A percentile compares a stretch with the other conserved stretches of the same genome.
These are phyloP conservation scores for Nakazawaea sp. DNA, from an alignment of 805 yeast genomes.

Conservation along the genomic window DNA sequence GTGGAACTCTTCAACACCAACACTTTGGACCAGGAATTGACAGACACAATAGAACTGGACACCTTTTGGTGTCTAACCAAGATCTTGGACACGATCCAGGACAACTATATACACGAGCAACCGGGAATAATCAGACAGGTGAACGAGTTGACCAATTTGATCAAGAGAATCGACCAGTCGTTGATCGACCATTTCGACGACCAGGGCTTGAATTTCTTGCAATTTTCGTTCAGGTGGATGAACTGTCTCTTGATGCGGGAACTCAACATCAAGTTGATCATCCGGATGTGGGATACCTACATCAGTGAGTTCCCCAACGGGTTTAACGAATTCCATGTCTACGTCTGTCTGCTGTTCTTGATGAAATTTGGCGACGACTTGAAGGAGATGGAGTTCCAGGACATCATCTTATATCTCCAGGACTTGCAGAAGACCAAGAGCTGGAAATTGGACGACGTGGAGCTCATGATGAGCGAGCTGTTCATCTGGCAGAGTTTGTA, in stretches of 20 bases:
- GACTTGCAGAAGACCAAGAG: slow-evolving; percentile 70
- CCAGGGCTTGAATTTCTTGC: slow-evolving; percentile 91
- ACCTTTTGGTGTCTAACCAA: slow-evolving; percentile 95
- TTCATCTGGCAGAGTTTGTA: slow-evolving; percentile 93
- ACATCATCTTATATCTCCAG: slow-evolving; percentile 84
- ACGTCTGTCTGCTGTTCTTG: slow-evolving; percentile 95
- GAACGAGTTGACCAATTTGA: slow-evolving; percentile 66
- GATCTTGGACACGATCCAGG: slow-evolving; percentile 89
- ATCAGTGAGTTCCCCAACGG: slow-evolving; percentile 69
- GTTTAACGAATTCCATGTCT: slow-evolving; percentile 88
- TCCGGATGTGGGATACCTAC: slow-evolving; percentile 98
- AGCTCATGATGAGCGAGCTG: slow-evolving; percentile 89
- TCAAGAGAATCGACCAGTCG: slow-evolving; percentile 70
- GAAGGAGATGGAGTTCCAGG: slow-evolving; percentile 88
- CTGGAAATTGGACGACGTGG: slow-evolving; percentile 89
- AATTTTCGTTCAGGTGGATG: slow-evolving; percentile 98
- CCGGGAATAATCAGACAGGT: slow-evolving; percentile 96
- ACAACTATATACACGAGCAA: slow-evolving; percentile 95
- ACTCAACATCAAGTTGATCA: slow-evolving; percentile 64
- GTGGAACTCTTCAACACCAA: slow-evolving; percentile 60
- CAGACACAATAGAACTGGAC: slow-evolving; percentile 82
- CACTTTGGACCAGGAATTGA: slow-evolving; percentile 48
- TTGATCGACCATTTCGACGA: slow-evolving; percentile 66
- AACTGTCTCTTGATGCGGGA: slow-evolving; percentile 96
- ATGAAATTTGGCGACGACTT: slow-evolving; percentile 79